phyloP scores from a whole-genome alignment of 805 yeast genomes.

The Schizosaccharomyces octosporus region DNA sequence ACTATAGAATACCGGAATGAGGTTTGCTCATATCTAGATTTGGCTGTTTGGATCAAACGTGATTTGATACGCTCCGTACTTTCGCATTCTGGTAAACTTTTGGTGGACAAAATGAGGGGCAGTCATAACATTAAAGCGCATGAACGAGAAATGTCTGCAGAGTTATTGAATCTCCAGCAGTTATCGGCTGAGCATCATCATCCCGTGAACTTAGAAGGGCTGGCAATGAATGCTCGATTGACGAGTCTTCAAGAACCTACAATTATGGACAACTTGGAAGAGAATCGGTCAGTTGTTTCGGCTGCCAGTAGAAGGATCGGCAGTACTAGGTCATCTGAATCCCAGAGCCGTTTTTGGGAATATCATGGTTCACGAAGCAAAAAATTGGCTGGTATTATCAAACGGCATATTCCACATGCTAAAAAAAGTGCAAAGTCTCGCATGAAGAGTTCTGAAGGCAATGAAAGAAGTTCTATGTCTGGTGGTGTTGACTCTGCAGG shows the following conservation, averaged over 20 bases:
- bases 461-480: not conserved
- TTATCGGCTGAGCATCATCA: not conserved
- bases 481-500: not conserved
- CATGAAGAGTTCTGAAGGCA: not conserved
- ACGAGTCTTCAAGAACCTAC: not conserved
- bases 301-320: not conserved
- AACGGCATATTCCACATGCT: not conserved
- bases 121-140: not conserved
- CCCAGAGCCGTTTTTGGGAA: not conserved
- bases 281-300: not conserved
- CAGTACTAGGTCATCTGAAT: not conserved
- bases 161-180: not conserved
- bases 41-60: constrained; percentile 35
- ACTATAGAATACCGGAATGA: constrained; percentile 29
- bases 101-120: constrained; percentile 40
- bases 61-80: constrained; percentile 17
- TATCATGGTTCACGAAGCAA: not conserved
- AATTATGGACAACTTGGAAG: not conserved
- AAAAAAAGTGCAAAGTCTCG: not conserved
- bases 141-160: not conserved
- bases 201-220: not conserved
- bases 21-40: constrained; percentile 50
- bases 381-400: not conserved
- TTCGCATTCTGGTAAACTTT: constrained; percentile 41
- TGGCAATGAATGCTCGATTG: not conserved